Conservation (phyloP, 805 yeast species). For the Lachancea waltii region DNA sequence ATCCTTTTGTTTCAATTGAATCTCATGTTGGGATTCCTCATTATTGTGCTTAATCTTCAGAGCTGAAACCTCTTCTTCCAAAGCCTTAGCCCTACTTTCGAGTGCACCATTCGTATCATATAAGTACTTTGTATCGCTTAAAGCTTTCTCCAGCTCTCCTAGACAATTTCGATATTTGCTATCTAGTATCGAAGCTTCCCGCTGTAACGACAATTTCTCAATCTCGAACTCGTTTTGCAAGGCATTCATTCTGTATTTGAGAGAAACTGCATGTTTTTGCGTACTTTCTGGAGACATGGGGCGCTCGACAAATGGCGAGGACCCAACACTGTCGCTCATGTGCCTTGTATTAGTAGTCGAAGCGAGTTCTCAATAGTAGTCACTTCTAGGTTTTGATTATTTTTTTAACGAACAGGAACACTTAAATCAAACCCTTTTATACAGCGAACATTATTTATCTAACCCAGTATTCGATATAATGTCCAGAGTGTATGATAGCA, state of each 20-base stretch:
- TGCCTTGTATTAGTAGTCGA: no score
- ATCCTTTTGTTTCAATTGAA: constrained; percentile 21
- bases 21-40: constrained; percentile 32
- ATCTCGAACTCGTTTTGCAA: constrained; percentile 36
- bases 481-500: constrained; percentile 9
- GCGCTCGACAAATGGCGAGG: constrained; percentile 35
- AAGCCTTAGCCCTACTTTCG: constrained; percentile 13
- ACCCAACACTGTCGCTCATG: constrained; percentile 27
- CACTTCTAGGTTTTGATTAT: background rate
- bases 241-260: constrained; percentile 35
- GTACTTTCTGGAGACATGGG: constrained; percentile 15
- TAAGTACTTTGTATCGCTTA: constrained; percentile 32
- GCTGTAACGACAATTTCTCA: constrained; percentile 20
- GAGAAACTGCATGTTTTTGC: constrained; percentile 22
- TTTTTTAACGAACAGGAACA: background rate
- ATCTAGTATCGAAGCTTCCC: constrained; percentile 20
- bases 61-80: constrained; percentile 21
- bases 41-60: constrained; percentile 22
- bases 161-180: constrained; percentile 31
- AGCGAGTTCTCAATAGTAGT: no score
- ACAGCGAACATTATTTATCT: no score
- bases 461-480: no score
- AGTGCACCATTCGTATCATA: constrained; percentile 31
- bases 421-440: no score
- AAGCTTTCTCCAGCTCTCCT: constrained; percentile 28